phyloP scores from a whole-genome alignment of 176 grass and related monocot genomes.

The Carex scoparia region DNA sequence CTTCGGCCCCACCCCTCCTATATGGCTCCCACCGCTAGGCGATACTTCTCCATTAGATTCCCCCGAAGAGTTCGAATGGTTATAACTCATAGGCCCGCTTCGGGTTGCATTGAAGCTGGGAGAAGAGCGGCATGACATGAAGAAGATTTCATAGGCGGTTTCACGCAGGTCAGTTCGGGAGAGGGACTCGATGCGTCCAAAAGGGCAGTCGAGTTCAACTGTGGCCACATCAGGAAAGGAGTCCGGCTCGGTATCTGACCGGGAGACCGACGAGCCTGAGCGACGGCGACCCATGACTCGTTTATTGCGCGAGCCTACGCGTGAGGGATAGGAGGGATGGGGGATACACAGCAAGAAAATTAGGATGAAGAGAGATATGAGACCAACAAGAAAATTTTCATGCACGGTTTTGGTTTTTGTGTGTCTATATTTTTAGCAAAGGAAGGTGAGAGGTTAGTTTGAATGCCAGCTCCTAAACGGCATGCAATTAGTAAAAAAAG shows the following conservation, averaged over 20 bases:
- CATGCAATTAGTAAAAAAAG: neutral
- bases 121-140: constrained; percentile 77
- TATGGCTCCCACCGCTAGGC: constrained; percentile 15
- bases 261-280: constrained; percentile 46
- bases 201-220: constrained; percentile 52
- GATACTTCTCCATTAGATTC: constrained; percentile 30
- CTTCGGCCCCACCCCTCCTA: constrained; percentile 30
- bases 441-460: constrained; percentile 9
- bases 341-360: neutral
- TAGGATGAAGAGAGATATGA: constrained; percentile 10
- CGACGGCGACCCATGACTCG: constrained; percentile 25
- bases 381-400: neutral
- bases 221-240: constrained; percentile 20
- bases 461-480: constrained; percentile 9
- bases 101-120: constrained; percentile 28
- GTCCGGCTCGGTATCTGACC: constrained; percentile 34
- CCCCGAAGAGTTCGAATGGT: constrained; percentile 8
- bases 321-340: neutral
- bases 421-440: constrained; percentile 29
- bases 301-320: constrained; percentile 11
- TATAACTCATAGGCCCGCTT: constrained; percentile 27
- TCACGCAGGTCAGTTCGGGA: constrained; percentile 51
- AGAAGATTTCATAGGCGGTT: constrained; percentile 86
- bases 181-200: constrained; percentile 49
- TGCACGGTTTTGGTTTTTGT: constrained; percentile 11